These are phyloP conservation scores for Phragmites australis DNA, from an alignment of 176 grass and related monocot genomes.

Conservation along the genomic window DNA sequence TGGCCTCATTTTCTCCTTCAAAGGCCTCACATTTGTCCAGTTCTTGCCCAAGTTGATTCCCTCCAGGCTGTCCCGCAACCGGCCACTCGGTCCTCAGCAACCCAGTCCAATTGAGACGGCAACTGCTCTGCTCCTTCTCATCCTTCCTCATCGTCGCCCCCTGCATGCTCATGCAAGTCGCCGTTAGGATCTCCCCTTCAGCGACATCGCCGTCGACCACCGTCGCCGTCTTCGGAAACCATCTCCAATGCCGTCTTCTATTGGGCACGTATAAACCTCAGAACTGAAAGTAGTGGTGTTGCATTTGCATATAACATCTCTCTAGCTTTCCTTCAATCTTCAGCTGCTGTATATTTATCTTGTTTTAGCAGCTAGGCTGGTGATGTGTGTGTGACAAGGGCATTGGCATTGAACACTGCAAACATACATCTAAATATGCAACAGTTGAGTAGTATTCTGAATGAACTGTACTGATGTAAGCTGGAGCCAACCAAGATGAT, in stretches of 20 bases:
- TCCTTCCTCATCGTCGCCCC: background rate
- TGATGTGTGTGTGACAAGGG: conserved; percentile 12
- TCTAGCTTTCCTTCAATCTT: background rate
- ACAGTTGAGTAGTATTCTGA: conserved; percentile 17
- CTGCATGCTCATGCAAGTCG: conserved; percentile 31
- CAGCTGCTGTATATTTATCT: no score
- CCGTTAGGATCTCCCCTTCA: conserved; percentile 21
- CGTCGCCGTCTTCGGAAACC: background rate
- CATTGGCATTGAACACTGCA: background rate
- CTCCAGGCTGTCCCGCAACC: conserved; percentile 41
- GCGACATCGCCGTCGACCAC: conserved; percentile 5
- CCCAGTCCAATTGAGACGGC: conserved; percentile 28
- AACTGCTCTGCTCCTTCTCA: background rate
- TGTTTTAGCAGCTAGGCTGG: background rate
- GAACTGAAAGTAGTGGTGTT: background rate
- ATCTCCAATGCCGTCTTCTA: conserved; percentile 21
- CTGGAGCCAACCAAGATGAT: conserved; percentile 55
- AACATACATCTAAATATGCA: background rate
- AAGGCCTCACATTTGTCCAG: conserved; percentile 20
- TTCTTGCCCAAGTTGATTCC: conserved; percentile 29
- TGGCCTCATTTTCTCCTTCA: background rate
- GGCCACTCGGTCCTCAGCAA: background rate
- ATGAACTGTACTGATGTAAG: conserved; percentile 17
- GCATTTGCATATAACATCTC: background rate
- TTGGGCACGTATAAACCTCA: background rate